A percentile compares a stretch with the other conserved stretches of the same genome.
These are phyloP conservation scores for Thinopyrum elongatum DNA, from an alignment of 176 grass and related monocot genomes.

Conservation along the genomic window DNA sequence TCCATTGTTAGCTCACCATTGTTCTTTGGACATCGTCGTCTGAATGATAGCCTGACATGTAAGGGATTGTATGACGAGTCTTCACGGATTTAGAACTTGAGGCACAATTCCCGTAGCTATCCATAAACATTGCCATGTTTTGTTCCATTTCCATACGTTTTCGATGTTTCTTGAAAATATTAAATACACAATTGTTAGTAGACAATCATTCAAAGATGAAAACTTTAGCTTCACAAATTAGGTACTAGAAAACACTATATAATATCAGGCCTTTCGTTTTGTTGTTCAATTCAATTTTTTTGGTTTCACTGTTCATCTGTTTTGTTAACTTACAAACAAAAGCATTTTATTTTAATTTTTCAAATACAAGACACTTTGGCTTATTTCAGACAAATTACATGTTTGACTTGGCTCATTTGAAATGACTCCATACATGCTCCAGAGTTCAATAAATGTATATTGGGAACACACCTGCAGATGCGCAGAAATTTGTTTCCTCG, in stretches of 20 bases:
- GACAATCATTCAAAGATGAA: background rate
- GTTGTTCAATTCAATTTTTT: background rate
- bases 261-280: background rate
- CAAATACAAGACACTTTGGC: background rate
- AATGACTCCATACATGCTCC: background rate
- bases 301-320: background rate
- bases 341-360: background rate
- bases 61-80: background rate
- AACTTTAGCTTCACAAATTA: background rate
- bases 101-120: background rate
- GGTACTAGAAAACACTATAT: background rate
- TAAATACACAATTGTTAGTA: background rate
- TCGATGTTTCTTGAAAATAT: slow-evolving; percentile 29
- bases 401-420: background rate
- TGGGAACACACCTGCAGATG: slow-evolving; percentile 28
- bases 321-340: background rate
- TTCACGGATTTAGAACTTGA: background rate
- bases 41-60: background rate
- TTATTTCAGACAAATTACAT: background rate
- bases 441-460: background rate
- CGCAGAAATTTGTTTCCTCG: slow-evolving; percentile 29
- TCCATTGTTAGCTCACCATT: slow-evolving; percentile 14
- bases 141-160: background rate
- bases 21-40: background rate
- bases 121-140: background rate